Conservation (phyloP, 805 yeast species). For the Kockiozyma suomiensis region DNA sequence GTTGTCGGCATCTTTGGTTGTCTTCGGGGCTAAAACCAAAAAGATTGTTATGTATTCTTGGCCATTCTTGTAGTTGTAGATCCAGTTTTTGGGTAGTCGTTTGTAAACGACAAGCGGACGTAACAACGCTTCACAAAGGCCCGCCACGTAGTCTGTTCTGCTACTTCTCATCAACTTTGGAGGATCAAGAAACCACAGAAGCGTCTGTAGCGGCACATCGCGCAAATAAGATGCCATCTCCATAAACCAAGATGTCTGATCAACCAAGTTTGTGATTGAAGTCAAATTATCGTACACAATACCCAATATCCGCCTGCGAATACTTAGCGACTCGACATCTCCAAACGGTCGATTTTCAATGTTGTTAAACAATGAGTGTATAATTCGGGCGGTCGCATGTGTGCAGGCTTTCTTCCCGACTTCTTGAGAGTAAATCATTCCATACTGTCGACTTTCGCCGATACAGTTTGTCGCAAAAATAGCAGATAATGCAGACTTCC, state of each 20-base stretch:
- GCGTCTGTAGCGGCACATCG: constrained; percentile 5
- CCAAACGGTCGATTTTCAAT: not conserved
- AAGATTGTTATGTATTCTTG: constrained; percentile 7
- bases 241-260: constrained; percentile 13
- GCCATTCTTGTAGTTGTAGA: constrained; percentile 19
- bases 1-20: not conserved
- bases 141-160: constrained; percentile 6
- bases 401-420: constrained; percentile 10
- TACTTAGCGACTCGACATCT: constrained; percentile 7
- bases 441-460: constrained; percentile 7
- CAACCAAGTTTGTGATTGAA: constrained; percentile 4
- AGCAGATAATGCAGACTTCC: constrained; percentile 27
- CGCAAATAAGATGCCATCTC: constrained; percentile 20
- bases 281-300: constrained; percentile 16
- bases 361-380: constrained; percentile 1
- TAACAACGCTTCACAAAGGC: constrained; percentile 17
- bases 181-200: constrained; percentile 17
- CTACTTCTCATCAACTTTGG: constrained; percentile 14
- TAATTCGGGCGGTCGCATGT: not conserved
- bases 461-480: constrained; percentile 13
- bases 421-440: constrained; percentile 20
- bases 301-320: constrained; percentile 14
- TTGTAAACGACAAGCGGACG: not conserved
- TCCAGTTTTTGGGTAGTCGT: constrained; percentile 16
- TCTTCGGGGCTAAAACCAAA: constrained; percentile 8